phyloP scores from a whole-genome alignment of 768 basidiomycete genomes.

The Mycena rosella region DNA sequence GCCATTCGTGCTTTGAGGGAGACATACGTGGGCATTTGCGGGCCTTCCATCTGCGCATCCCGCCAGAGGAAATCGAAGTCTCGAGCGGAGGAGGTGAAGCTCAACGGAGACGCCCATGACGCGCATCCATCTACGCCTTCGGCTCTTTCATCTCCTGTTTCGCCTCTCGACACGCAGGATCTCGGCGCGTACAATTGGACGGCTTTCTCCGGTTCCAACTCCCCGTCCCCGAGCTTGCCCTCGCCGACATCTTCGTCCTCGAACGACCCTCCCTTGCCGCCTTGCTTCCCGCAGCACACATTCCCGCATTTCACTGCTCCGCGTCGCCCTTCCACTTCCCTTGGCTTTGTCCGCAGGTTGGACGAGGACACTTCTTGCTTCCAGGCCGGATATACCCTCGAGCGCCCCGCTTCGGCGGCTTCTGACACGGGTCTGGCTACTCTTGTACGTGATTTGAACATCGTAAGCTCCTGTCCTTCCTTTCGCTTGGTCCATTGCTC shows the following conservation, averaged over 20 bases:
- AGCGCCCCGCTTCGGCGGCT: slow-evolving; percentile 41
- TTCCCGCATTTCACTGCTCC: slow-evolving; percentile 42
- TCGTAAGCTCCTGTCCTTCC: slow-evolving; percentile 40
- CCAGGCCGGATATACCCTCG: slow-evolving; percentile 24
- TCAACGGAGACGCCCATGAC: not conserved
- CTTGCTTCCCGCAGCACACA: slow-evolving; percentile 41
- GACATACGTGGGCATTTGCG: slow-evolving; percentile 47
- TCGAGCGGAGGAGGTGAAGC: slow-evolving; percentile 34
- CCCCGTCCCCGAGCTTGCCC: slow-evolving; percentile 32
- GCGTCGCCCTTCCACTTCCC: slow-evolving; percentile 51
- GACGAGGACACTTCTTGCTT: slow-evolving; percentile 26
- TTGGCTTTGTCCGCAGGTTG: slow-evolving; percentile 38
- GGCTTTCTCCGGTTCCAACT: slow-evolving; percentile 14
- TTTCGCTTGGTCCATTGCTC: not conserved
- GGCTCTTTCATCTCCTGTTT: not conserved
- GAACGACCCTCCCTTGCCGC: slow-evolving; percentile 33
- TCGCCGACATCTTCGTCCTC: slow-evolving; percentile 36
- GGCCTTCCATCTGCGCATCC: slow-evolving; percentile 51
- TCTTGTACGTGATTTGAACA: slow-evolving; percentile 43
- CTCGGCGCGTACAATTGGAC: slow-evolving; percentile 1
- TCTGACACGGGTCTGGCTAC: slow-evolving; percentile 39
- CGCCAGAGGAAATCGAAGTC: slow-evolving; percentile 49
- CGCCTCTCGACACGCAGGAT: slow-evolving; percentile 9
- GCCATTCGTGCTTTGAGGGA: slow-evolving; percentile 51
- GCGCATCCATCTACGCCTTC: not conserved